Evolutionary conservation across 306 rosid genomes (phyloP), one percentile per base, ranked within the genome.

Genomic region (Cicer pinnatifidum): DNA sequence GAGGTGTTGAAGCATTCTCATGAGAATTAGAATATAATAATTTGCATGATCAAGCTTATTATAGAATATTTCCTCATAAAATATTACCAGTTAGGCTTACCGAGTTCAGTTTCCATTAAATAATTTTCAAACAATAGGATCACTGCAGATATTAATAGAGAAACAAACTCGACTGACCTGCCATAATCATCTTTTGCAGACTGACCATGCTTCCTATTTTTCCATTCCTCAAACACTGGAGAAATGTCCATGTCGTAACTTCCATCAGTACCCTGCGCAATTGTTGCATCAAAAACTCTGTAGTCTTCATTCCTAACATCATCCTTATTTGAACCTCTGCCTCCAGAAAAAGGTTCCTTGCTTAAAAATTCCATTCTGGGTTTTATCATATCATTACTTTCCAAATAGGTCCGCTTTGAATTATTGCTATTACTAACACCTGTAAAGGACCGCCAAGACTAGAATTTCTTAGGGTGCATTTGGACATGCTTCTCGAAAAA

Each of bases 221-320:
- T 85, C 93, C 89, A 81, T 63, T 86, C 96, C 75, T 88, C 91
- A 51, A 84, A 80, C 81, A 87, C 90, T 53, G 94, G 96, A 84
- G 97, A 93, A 84, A 87, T 88, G 78, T 80, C 72, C 71, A 85
- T 75, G 76, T 72, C 15, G 57, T 92, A 84, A 84, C 80, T 82
- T 77, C 66, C 89, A 72, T 87, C 97, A n/a, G 58, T 80, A 61
- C 87, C 95, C 88, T 85, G 84, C 44, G 84, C 85, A 76, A 77
- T 60, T 69, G 85, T 62, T 76, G 85, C 80, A 69, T 88, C 91
- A 52, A 73, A 64, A 80, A 79, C 81, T 82, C 87, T 81, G 52
- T 79, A 77, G 59, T 75, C 89, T 82, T 77, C 85, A 81, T 60
- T 77, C 50, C 23, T 45, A 66, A 64, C 70, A 80, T 85, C 85